Conservation (phyloP, 1,284 basidiomycete genomes). For the Boletus sp. region DNA sequence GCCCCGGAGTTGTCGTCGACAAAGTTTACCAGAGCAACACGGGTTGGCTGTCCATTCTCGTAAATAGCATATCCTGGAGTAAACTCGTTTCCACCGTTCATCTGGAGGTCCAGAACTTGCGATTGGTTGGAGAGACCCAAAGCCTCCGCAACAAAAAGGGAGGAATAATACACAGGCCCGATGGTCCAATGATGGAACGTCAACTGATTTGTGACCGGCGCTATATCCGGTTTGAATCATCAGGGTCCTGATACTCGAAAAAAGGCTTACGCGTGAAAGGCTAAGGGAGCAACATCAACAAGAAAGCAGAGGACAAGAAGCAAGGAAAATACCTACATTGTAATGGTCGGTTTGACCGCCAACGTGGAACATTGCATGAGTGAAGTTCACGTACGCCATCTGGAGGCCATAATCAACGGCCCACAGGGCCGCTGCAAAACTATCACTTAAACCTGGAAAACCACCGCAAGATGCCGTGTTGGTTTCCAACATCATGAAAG, state of each 20-base stretch:
- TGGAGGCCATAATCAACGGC: slow-evolving; percentile 61
- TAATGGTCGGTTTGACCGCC: slow-evolving; percentile 69
- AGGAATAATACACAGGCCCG: slow-evolving; percentile 45
- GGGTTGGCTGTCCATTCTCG: slow-evolving; percentile 54
- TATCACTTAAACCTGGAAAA: slow-evolving; percentile 71
- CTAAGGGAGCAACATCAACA: not conserved
- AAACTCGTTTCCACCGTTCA: slow-evolving; percentile 48
- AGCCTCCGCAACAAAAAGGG: slow-evolving; percentile 65
- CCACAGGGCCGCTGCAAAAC: slow-evolving; percentile 74
- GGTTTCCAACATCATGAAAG: not conserved
- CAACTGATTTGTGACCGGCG: not conserved
- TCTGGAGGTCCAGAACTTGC: slow-evolving; percentile 59
- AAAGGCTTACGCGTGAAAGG: slow-evolving; percentile 36
- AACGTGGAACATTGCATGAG: slow-evolving; percentile 27
- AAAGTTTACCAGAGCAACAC: slow-evolving; percentile 59
- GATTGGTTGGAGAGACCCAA: slow-evolving; percentile 59
- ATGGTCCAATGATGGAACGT: not conserved
- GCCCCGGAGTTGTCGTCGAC: not conserved
- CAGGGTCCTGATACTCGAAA: not conserved
- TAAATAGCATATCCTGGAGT: slow-evolving; percentile 77
- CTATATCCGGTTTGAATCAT: not conserved
- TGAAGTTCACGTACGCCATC: slow-evolving; percentile 47
- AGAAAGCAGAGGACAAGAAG: not conserved
- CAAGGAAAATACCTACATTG: slow-evolving; percentile 45
- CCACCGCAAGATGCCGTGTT: slow-evolving; percentile 27